These are phyloP conservation scores for Candida hispaniensis DNA, from an alignment of 805 yeast species.

Conservation along the genomic window DNA sequence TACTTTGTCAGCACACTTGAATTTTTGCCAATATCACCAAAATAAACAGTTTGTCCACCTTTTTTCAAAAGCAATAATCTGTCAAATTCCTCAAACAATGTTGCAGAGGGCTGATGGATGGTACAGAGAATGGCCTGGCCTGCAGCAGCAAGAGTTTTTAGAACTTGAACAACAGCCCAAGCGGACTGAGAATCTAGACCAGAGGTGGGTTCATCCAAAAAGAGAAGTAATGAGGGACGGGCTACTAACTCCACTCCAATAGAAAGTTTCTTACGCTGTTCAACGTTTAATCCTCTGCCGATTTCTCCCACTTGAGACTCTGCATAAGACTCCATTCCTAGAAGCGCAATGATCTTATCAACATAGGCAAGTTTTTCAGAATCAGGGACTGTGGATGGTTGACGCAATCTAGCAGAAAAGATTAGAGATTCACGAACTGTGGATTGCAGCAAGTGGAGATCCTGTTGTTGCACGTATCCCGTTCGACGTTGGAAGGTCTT, in stretches of 20 bases:
- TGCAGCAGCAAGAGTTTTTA: constrained; percentile 55
- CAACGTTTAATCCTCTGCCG: constrained; percentile 62
- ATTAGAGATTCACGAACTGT: constrained; percentile 70
- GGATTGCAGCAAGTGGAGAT: constrained; percentile 55
- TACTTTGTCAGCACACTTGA: constrained; percentile 48
- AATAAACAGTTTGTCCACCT: constrained; percentile 74
- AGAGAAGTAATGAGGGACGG: constrained; percentile 50
- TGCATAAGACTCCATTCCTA: constrained; percentile 60
- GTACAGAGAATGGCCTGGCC: constrained; percentile 72
- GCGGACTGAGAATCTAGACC: constrained; percentile 54
- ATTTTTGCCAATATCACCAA: constrained; percentile 67
- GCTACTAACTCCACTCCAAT: constrained; percentile 67
- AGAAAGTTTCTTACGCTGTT: constrained; percentile 56
- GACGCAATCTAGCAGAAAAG: constrained; percentile 65
- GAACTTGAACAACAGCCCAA: constrained; percentile 56
- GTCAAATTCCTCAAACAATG: constrained; percentile 56
- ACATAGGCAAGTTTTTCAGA: constrained; percentile 57
- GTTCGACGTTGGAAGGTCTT: constrained; percentile 63
- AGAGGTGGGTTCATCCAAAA: constrained; percentile 63
- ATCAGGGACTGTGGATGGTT: constrained; percentile 45
- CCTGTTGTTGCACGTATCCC: constrained; percentile 77
- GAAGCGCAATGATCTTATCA: constrained; percentile 51
- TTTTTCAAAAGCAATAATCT: constrained; percentile 53
- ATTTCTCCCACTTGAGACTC: constrained; percentile 70
- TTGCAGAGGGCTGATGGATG: constrained; percentile 69